These are phyloP conservation scores for Aureobasidium sp. DNA, from an alignment of 2,329 filamentous ascomycete species.

Conservation along the genomic window DNA sequence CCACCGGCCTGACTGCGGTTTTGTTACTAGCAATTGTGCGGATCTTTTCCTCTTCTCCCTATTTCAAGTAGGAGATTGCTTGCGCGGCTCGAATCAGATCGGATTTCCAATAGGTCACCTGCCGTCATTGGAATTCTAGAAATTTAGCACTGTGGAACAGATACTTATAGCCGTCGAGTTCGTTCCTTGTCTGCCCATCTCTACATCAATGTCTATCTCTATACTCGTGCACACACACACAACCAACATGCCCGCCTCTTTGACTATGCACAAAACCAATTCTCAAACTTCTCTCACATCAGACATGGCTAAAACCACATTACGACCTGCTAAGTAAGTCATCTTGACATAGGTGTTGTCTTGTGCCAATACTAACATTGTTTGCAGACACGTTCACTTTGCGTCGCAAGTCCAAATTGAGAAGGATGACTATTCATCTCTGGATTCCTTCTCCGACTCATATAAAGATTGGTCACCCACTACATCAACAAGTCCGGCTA, in stretches of 20 bases:
- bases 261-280: background rate
- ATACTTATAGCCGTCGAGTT: background rate
- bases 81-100: slow-evolving; percentile 3
- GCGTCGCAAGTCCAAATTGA: background rate
- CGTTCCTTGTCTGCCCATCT: background rate
- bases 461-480: background rate
- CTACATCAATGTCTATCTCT: background rate
- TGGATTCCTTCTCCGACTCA: background rate
- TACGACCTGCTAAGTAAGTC: slow-evolving; percentile 4
- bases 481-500: background rate
- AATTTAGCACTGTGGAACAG: background rate
- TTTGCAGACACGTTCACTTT: background rate
- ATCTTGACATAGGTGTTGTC: no score
- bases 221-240: background rate
- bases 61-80: background rate
- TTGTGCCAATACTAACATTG: background rate
- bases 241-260: background rate
- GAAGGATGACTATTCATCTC: no score
- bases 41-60: slow-evolving; percentile 4
- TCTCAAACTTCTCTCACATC: background rate
- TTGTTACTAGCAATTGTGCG: background rate
- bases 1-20: slow-evolving; percentile 6
- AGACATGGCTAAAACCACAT: background rate
- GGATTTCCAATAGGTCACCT: background rate
- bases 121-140: slow-evolving; percentile 8